These are phyloP conservation scores for Spathaspora boniae DNA, from an alignment of 805 yeast species.

Conservation along the genomic window DNA sequence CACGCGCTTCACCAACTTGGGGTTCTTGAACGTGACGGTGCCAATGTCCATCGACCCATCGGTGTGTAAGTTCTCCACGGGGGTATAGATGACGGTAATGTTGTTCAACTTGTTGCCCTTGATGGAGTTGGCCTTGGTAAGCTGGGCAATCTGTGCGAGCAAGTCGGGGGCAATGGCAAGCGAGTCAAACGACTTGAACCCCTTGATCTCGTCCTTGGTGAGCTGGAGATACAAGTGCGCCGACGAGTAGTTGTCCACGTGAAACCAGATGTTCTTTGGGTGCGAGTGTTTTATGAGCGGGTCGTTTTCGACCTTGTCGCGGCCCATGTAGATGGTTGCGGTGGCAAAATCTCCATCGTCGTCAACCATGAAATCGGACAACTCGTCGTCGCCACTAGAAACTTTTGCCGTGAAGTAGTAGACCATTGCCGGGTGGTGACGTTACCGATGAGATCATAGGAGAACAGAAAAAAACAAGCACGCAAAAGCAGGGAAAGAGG, in stretches of 20 bases:
- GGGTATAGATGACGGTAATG: slow-evolving; percentile 66
- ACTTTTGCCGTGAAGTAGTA: slow-evolving; percentile 24
- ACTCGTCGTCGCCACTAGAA: slow-evolving; percentile 18
- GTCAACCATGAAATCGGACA: slow-evolving; percentile 12
- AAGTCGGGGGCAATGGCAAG: slow-evolving; percentile 40
- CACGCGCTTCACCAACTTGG: slow-evolving; percentile 48
- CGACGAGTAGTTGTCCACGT: slow-evolving; percentile 70
- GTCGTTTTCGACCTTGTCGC: slow-evolving; percentile 65
- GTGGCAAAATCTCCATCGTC: slow-evolving; percentile 15
- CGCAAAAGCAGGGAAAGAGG: not conserved
- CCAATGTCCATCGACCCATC: slow-evolving; percentile 74
- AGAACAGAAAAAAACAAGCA: not conserved
- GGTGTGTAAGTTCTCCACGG: slow-evolving; percentile 66
- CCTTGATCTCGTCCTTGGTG: slow-evolving; percentile 41
- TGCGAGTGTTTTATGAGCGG: slow-evolving; percentile 56
- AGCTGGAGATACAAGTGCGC: slow-evolving; percentile 73
- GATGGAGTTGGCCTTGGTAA: slow-evolving; percentile 75
- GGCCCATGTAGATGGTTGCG: slow-evolving; percentile 60
- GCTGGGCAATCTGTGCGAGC: slow-evolving; percentile 53
- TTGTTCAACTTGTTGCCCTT: slow-evolving; percentile 69
- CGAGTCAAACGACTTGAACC: slow-evolving; percentile 36
- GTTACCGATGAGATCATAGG: too few relatives aligned
- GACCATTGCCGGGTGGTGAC: slow-evolving; percentile 21
- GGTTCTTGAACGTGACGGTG: slow-evolving; percentile 69
- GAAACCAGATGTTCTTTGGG: slow-evolving; percentile 74